phyloP scores from a whole-genome alignment of 2,329 filamentous ascomycete species.

The Pseudocercospora fuligena region DNA sequence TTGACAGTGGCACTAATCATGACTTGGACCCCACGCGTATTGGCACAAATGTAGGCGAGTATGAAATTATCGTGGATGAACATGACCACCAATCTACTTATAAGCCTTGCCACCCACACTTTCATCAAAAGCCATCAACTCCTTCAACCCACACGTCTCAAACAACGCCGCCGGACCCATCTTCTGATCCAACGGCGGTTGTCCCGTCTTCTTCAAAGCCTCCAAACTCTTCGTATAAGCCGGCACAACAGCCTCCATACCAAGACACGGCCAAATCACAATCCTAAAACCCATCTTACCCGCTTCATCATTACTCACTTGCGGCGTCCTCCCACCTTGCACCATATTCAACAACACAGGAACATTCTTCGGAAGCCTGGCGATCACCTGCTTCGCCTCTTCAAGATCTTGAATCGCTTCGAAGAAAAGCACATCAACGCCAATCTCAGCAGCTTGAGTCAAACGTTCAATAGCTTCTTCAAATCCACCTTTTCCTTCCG shows the following conservation, averaged over 20 bases:
- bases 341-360: constrained; percentile 63
- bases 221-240: constrained; percentile 36
- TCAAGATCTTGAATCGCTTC: constrained; percentile 62
- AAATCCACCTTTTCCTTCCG: constrained; percentile 54
- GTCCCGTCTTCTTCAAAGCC: constrained; percentile 46
- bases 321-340: constrained; percentile 60
- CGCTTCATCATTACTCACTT: constrained; percentile 59
- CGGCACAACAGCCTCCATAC: constrained; percentile 52
- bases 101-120: constrained; percentile 49
- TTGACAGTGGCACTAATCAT: background rate
- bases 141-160: constrained; percentile 58
- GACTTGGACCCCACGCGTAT: background rate
- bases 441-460: constrained; percentile 56
- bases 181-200: constrained; percentile 40
- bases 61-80: background rate
- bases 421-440: constrained; percentile 65
- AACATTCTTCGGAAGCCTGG: constrained; percentile 54
- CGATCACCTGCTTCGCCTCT: constrained; percentile 55
- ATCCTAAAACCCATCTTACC: constrained; percentile 62
- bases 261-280: constrained; percentile 61
- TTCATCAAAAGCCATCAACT: constrained; percentile 57
- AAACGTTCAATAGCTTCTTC: constrained; percentile 60
- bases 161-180: constrained; percentile 57
- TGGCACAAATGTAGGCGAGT: background rate
- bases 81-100: constrained; percentile 11